Evolutionary conservation across 2,329 filamentous ascomycete species (phyloP), one percentile per base, ranked within the genome.

Genomic region (Monosporascus sp.): DNA sequence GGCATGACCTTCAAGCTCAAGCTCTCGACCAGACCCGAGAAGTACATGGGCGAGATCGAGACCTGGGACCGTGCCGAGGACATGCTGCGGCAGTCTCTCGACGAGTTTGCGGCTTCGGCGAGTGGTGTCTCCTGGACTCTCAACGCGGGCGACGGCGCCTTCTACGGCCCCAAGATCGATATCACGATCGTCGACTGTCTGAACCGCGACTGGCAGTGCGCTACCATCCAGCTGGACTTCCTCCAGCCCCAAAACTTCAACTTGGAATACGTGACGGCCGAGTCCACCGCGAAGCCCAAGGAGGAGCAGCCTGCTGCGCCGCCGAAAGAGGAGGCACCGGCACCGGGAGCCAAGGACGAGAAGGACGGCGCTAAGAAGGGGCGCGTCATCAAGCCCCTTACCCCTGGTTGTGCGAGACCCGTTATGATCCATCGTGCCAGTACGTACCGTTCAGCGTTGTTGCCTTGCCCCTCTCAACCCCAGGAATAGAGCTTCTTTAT

Each of bases 91-190:
- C 79, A 86, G 56, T 90, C 92, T 18, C 79, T 99, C 48, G 82
- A 94, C 60, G 80, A 86, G 58, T 97, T 97, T 71, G 80, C 83
- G 53, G 74, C 73, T 20, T 70, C 72, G 53, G 71, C 72, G 20
- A 66, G 58, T 45, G 82, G 86, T 55, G 80, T 85, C 37, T 78
- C 85, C 58, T 99, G 94, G 94, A 88, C 90, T 70, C 78, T 96
- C 50, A 96, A 97, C 72, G 88, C 91, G 55, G 94, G 93, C 53
- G 94, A 99, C 64, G 94, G 94, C 68, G 94, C 94, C 51, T 99
- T 97, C 75, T 99, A 99, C 71, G 94, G 94, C 2, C 94, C 94
- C 50, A 99, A 99, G 82, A 96, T 97, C 63, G 94, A 99, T 65
- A 94, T 99, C 67, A 95, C 90, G 57, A 92, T 99, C 66, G 87